Evolutionary conservation across 2,329 filamentous ascomycete species (phyloP), one percentile per base, ranked within the genome.

Genomic region (Aspergillaceae sp.): DNA sequence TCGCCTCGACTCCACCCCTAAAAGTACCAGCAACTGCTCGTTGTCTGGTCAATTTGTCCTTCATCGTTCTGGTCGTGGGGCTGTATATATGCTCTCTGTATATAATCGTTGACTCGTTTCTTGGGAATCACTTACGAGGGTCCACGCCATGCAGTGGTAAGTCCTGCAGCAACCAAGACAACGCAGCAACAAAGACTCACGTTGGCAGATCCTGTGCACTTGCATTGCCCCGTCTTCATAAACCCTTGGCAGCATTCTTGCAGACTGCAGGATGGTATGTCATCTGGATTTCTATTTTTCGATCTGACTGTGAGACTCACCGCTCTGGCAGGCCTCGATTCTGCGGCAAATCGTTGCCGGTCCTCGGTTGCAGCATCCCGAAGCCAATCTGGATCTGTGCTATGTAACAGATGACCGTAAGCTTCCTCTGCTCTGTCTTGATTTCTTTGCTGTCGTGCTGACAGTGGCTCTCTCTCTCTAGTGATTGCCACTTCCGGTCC

Each of bases 331-430:
- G 87, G 77, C 85, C 45, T 87, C 84, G 26, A 70, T 97, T 51
- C 78, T 97, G 55, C 86, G 91, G 57, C 87, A 94, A 64, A 87
- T 97, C 53, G 88, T 97, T 51, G 89, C 92, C 40, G 84, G 90
- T 7, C 91, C 92, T 8, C 82, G 92, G 54, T 76, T 83, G 49
- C 80, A 84, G 57, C 90, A 97, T 64, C 78, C 86, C 29, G 91
- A 96, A 72, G 85, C 91, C 5, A 86, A 86, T 4, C 77, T 98
- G 28, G 92, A 98, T 64, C 78, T 98, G 40, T 97, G 91, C 74
- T 98, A 98, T 68, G 90, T 97, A 33, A 94, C 89, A 0, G 82
- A 90, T 59, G 80, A 86, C 59, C 87, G 65, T 72, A 56, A 50
- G 57, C 47, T 42, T 28, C 4, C 27, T 11, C 45, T 7, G 33